Evolutionary conservation across 345 rosid genomes (phyloP).

Genomic region (Syzygium grande): DNA sequence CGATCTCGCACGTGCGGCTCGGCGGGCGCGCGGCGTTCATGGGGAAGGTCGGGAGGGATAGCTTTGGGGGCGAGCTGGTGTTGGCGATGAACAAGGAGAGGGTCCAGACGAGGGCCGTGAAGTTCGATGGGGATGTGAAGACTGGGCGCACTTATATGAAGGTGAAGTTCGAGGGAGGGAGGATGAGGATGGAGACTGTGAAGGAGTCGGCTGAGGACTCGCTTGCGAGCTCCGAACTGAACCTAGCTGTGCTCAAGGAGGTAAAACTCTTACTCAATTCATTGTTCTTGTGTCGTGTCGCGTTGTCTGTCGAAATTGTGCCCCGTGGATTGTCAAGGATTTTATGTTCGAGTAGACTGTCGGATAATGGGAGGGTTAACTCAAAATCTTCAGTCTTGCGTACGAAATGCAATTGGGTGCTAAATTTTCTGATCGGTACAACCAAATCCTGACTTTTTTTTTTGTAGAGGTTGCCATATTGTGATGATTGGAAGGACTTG

Average conservation of each 20-base stretch:
- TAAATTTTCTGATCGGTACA: background rate
- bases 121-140: conserved; percentile 43
- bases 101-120: conserved; percentile 81
- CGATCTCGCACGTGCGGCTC: conserved; percentile 71
- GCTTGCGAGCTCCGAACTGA: conserved; percentile 57
- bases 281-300: background rate
- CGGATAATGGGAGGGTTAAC: background rate
- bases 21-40: conserved; percentile 92
- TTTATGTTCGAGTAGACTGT: background rate
- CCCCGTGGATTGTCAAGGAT: background rate
- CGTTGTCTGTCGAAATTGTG: background rate
- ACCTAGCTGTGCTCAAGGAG: conserved; percentile 82
- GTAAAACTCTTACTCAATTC: conserved; percentile 7
- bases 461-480: background rate
- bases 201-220: conserved; percentile 74
- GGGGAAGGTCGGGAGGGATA: conserved; percentile 88
- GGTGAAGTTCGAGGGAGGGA: conserved; percentile 60
- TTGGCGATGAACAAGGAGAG: conserved; percentile 76
- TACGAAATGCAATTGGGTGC: background rate
- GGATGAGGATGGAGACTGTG: conserved; percentile 61
- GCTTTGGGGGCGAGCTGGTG: conserved; percentile 58
- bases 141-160: conserved; percentile 63
- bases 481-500: background rate
- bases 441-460: background rate
- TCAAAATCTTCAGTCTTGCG: background rate